phyloP scores from a whole-genome alignment of 2,329 filamentous ascomycete species.

The Diaporthe sp. region DNA sequence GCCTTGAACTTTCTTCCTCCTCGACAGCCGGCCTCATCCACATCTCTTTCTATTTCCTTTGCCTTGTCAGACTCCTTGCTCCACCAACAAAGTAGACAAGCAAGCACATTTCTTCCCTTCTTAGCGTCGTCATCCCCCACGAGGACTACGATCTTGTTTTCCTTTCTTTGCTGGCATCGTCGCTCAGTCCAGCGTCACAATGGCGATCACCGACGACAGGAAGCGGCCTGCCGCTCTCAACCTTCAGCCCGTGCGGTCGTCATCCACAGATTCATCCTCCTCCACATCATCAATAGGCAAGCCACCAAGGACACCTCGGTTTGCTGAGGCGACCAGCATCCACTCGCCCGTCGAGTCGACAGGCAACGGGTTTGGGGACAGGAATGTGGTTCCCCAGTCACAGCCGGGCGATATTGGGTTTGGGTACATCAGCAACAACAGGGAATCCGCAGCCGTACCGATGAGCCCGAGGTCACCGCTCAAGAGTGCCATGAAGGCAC shows the following conservation, averaged over 20 bases:
- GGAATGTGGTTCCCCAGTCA: conserved; percentile 70
- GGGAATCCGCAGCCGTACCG: conserved; percentile 71
- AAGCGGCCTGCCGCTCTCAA: conserved; percentile 70
- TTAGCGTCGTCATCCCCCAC: not conserved
- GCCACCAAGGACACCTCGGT: conserved; percentile 81
- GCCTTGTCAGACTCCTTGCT: not conserved
- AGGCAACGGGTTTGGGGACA: conserved; percentile 51
- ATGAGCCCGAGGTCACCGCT: conserved; percentile 83
- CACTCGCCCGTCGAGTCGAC: conserved; percentile 79
- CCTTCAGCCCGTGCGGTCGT: conserved; percentile 63
- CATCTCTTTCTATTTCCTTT: not conserved
- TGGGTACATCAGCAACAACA: conserved; percentile 82
- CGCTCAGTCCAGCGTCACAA: conserved; percentile 45
- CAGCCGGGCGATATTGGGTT: conserved; percentile 92
- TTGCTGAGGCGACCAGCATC: conserved; percentile 84
- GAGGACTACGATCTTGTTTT: conserved; percentile 43
- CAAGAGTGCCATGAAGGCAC: conserved; percentile 91
- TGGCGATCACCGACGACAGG: conserved; percentile 61
- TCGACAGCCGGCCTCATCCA: conserved; percentile 21
- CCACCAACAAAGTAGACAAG: conserved; percentile 19
- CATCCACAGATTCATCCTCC: conserved; percentile 65
- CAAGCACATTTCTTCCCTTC: conserved; percentile 1
- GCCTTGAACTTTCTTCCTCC: conserved; percentile 52
- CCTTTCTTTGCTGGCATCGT: conserved; percentile 36
- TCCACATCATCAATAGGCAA: conserved; percentile 70